Evolutionary conservation across 1,284 basidiomycete genomes (phyloP).

Genomic region (Xerocomus minutiporus): DNA sequence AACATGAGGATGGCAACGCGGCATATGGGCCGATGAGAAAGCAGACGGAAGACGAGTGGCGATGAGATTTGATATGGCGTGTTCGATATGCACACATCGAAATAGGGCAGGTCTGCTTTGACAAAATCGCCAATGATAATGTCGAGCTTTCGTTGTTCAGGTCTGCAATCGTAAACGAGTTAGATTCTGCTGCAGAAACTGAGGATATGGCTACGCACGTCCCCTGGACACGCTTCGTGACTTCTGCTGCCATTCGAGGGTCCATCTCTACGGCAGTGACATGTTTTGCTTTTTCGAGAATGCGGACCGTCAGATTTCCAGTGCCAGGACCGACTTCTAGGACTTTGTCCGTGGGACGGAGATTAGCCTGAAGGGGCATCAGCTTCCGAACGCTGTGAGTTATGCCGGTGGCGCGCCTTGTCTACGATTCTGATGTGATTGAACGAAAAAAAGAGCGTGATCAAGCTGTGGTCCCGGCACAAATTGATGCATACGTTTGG

Average conservation of each 20-base stretch:
- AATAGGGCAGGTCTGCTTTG: slow-evolving; percentile 94
- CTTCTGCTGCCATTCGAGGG: slow-evolving; percentile 96
- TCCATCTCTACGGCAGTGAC: slow-evolving; percentile 97
- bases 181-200: not conserved
- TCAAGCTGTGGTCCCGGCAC: slow-evolving; percentile 11
- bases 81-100: slow-evolving; percentile 98
- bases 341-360: slow-evolving; percentile 93
- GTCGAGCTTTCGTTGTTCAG: slow-evolving; percentile 91
- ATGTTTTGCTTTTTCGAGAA: slow-evolving; percentile 91
- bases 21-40: slow-evolving; percentile 93
- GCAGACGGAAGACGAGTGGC: slow-evolving; percentile 92
- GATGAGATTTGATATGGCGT: slow-evolving; percentile 99
- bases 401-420: slow-evolving; percentile 40
- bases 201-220: slow-evolving; percentile 51
- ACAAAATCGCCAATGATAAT: slow-evolving; percentile 96
- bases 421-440: slow-evolving; percentile 64
- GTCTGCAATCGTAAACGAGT: slow-evolving; percentile 37
- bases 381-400: not conserved
- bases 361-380: slow-evolving; percentile 60
- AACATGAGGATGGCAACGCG: slow-evolving; percentile 98
- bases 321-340: slow-evolving; percentile 99
- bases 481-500: slow-evolving; percentile 62
- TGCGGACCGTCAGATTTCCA: slow-evolving; percentile 93
- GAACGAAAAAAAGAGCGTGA: slow-evolving; percentile 6
- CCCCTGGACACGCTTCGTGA: slow-evolving; percentile 96